Evolutionary conservation across 1,284 basidiomycete species (phyloP).

Genomic region (Volvariella surrecta): DNA sequence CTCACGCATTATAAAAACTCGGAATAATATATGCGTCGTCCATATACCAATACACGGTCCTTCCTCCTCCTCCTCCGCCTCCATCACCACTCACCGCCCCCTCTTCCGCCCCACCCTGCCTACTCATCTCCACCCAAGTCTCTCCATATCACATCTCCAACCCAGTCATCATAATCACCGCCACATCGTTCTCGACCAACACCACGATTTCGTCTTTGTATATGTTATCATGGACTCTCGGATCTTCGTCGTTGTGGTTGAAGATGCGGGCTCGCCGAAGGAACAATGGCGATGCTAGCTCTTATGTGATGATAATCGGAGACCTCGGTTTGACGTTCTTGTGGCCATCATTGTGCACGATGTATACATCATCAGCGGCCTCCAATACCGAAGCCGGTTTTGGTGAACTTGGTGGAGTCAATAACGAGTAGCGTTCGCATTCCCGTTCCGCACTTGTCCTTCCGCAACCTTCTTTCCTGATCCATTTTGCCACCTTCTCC

Average conservation of each 20-base stretch:
- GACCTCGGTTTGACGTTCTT: too few relatives aligned
- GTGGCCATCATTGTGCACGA: conserved; percentile 83
- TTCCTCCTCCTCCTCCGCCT: conserved; percentile 17
- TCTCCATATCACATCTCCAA: conserved; percentile 49
- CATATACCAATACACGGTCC: conserved; percentile 14
- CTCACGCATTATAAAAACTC: conserved; percentile 6
- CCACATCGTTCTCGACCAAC: conserved; percentile 37
- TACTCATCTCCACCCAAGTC: conserved; percentile 53
- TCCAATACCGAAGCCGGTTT: too few relatives aligned
- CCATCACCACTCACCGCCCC: conserved; percentile 12
- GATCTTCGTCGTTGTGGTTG: neutral
- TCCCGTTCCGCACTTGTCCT: neutral
- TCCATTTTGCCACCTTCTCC: conserved; percentile 75
- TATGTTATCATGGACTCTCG: conserved; percentile 44
- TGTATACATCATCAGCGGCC: conserved; percentile 50
- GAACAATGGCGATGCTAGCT: too few relatives aligned
- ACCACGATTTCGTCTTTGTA: conserved; percentile 45
- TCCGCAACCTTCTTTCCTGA: conserved; percentile 13
- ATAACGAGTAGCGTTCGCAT: conserved; percentile 18
- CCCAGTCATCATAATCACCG: conserved; percentile 26
- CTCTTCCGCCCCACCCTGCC: conserved; percentile 17
- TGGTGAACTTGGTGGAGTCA: conserved; percentile 27
- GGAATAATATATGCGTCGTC: conserved; percentile 5
- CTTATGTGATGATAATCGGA: too few relatives aligned
- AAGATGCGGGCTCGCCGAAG: too few relatives aligned